Evolutionary conservation across 2,329 filamentous ascomycete species (phyloP).

Genomic region (Parafenestella ontariensis): DNA sequence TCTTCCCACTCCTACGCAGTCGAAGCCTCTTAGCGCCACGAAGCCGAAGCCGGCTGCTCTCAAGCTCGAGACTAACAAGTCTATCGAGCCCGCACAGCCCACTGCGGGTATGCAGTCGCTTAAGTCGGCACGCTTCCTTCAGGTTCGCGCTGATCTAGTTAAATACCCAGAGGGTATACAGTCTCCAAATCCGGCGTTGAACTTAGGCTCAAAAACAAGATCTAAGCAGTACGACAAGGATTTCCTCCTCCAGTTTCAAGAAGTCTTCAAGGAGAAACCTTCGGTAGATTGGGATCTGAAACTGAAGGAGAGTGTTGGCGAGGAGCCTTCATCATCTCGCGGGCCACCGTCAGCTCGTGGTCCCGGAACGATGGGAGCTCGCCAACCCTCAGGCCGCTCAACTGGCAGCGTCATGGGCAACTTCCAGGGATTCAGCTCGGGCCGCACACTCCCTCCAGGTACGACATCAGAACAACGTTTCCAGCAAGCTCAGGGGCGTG

Average conservation of each 20-base stretch:
- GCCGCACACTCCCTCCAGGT: slow-evolving; percentile 71
- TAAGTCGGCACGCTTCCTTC: slow-evolving; percentile 87
- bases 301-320: slow-evolving; percentile 83
- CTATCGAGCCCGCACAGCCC: slow-evolving; percentile 88
- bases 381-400: slow-evolving; percentile 56
- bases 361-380: slow-evolving; percentile 56
- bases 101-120: slow-evolving; percentile 93
- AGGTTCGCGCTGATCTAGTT: slow-evolving; percentile 73
- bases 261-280: slow-evolving; percentile 95
- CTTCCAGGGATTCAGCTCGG: slow-evolving; percentile 59
- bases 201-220: slow-evolving; percentile 82
- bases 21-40: slow-evolving; percentile 57
- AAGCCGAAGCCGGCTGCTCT: slow-evolving; percentile 87
- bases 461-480: slow-evolving; percentile 83
- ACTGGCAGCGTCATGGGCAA: slow-evolving; percentile 67
- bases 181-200: slow-evolving; percentile 91
- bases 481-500: slow-evolving; percentile 36
- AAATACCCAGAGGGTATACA: slow-evolving; percentile 83
- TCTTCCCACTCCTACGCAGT: slow-evolving; percentile 20
- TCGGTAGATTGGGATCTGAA: slow-evolving; percentile 91
- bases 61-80: slow-evolving; percentile 85
- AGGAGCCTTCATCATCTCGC: slow-evolving; percentile 72
- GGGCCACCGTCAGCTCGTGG: slow-evolving; percentile 65
- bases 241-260: slow-evolving; percentile 95
- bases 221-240: slow-evolving; percentile 90